phyloP scores from a whole-genome alignment of 495 filamentous ascomycete species.

The Chaetomium cochliodes region DNA sequence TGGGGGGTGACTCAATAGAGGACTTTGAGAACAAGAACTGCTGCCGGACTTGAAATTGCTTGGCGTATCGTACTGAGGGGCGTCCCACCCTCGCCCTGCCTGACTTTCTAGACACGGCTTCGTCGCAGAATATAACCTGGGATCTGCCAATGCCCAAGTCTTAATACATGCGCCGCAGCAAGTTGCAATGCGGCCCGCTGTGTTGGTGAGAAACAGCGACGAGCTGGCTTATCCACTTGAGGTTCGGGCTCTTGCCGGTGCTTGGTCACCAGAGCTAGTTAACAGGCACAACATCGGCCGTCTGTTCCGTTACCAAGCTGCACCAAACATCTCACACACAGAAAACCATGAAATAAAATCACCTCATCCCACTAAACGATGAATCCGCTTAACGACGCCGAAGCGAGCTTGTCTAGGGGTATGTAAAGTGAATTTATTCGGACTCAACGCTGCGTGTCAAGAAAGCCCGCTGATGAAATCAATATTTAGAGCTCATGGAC shows the following conservation, averaged over 20 bases:
- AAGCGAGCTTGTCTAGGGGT: not conserved
- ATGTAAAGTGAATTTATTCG: not conserved
- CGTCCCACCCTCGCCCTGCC: not conserved
- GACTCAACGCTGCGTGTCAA: not conserved
- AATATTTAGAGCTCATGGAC: constrained; percentile 25
- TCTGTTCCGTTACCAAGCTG: not conserved
- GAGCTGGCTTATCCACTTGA: not conserved
- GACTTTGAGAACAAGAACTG: constrained; percentile 15
- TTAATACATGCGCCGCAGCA: no score
- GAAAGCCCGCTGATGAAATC: not conserved
- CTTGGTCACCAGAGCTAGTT: not conserved
- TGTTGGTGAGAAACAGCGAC: not conserved
- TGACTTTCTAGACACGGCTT: not conserved
- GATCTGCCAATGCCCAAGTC: no score
- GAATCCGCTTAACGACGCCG: not conserved
- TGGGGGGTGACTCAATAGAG: constrained; percentile 30
- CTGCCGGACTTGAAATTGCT: not conserved
- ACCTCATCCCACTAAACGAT: not conserved
- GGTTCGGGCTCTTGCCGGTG: not conserved
- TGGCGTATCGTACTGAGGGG: not conserved
- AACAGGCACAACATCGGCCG: not conserved
- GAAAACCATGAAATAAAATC: not conserved
- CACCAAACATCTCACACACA: not conserved
- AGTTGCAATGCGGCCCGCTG: no score
- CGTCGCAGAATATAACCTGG: no score